A percentile compares a stretch with the other conserved stretches of the same genome.
Evolutionary conservation across 2,329 filamentous ascomycete species (phyloP).

Genomic region (Aureobasidium sp.): DNA sequence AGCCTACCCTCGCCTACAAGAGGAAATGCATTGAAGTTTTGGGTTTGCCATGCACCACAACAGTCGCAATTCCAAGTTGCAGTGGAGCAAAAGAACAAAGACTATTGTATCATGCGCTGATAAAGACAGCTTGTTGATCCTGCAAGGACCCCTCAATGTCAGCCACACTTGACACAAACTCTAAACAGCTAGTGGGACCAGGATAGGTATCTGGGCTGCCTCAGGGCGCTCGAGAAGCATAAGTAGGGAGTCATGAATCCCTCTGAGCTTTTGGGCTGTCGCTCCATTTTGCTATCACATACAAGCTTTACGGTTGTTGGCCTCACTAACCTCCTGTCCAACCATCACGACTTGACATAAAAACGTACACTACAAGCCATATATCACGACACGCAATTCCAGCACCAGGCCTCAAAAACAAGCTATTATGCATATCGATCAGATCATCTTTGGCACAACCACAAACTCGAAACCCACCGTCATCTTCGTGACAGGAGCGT

Average conservation of each 20-base stretch:
- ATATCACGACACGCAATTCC: neutral
- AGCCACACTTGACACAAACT: neutral
- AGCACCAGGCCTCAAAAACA: neutral
- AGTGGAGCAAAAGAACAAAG: neutral
- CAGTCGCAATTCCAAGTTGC: neutral
- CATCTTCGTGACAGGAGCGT: slow-evolving; percentile 26
- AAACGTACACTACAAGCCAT: neutral
- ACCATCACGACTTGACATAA: neutral
- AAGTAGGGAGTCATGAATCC: neutral
- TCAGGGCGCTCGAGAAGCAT: neutral
- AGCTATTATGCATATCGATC: neutral
- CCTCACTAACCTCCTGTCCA: neutral
- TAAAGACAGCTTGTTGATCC: neutral
- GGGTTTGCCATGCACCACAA: neutral
- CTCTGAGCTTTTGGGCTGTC: too few relatives aligned
- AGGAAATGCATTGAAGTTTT: neutral
- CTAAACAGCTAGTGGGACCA: neutral
- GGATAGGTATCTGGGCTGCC: neutral
- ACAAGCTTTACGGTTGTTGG: neutral
- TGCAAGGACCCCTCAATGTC: neutral
- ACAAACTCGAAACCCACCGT: slow-evolving; percentile 22
- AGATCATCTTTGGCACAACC: neutral
- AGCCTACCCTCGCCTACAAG: neutral
- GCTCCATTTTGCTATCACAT: neutral
- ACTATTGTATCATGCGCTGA: neutral